Evolutionary conservation across 2,329 filamentous ascomycete species (phyloP).

Genomic region (Aspergillus jensenii): DNA sequence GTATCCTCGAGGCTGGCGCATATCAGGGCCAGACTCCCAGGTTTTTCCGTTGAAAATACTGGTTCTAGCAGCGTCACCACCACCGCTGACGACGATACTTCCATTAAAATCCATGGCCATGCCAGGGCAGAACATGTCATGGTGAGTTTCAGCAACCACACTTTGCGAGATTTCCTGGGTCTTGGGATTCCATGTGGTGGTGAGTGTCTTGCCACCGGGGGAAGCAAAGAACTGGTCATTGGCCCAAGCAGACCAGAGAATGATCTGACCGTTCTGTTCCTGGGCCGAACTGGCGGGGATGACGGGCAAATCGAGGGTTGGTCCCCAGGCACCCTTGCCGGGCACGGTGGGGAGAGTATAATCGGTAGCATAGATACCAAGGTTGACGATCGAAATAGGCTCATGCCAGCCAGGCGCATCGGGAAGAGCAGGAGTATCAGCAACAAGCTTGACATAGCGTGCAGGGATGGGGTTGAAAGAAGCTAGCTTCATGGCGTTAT

Average conservation of each 20-base stretch:
- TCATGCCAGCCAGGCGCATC: too few relatives aligned
- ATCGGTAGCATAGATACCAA: too few relatives aligned
- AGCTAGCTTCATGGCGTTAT: too few relatives aligned
- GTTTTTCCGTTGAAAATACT: constrained; percentile 47
- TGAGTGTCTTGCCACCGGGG: constrained; percentile 19
- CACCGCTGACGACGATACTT: constrained; percentile 55
- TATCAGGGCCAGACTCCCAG: constrained; percentile 44
- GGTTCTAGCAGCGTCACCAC: constrained; percentile 49
- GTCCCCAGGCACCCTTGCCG: constrained; percentile 24
- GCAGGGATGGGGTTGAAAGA: too few relatives aligned
- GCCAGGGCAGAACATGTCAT: constrained; percentile 34
- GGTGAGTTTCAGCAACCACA: constrained; percentile 22
- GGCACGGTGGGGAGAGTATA: neutral
- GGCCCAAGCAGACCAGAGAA: constrained; percentile 19
- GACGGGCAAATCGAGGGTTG: constrained; percentile 28
- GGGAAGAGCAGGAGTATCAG: too few relatives aligned
- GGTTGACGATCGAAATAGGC: too few relatives aligned
- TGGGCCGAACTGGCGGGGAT: constrained; percentile 25
- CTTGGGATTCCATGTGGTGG: constrained; percentile 21
- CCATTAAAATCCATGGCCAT: constrained; percentile 16
- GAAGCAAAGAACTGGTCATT: constrained; percentile 19
- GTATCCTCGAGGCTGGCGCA: constrained; percentile 54
- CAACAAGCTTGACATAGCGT: too few relatives aligned
- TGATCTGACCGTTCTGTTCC: constrained; percentile 9
- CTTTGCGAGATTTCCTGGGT: constrained; percentile 33